Evolutionary conservation across 2,329 filamentous ascomycete species (phyloP), one percentile per base, ranked within the genome.

Genomic region (Paraphaeosphaeria minitans): DNA sequence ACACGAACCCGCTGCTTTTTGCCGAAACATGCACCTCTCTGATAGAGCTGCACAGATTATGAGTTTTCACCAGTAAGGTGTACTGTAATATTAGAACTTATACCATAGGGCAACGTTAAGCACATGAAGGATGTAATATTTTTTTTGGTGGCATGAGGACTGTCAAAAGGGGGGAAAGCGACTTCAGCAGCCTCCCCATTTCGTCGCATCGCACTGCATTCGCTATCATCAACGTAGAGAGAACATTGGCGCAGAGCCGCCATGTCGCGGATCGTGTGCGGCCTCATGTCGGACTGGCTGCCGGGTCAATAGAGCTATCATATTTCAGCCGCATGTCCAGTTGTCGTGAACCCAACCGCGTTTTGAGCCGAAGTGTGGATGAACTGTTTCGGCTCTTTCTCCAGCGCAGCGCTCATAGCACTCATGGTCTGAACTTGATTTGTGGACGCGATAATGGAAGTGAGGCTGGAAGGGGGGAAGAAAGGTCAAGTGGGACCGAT

Each of bases 11-110:
- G 55, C 27, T 52, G 46, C 46, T 31, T 63, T 60, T 51, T 60
- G 58, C 42, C 63, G 60, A 63, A 65, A 61, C 60, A 33, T 51
- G 48, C 31, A 21, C 13, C 31, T 41, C 47, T 42, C 48, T 46
- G 52, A 54, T 8, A n/a, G 37, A n/a, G n/a, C 2, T 7, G 2
- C 16, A 16, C n/a, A 8, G 7, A n/a, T n/a, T 39, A 16, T 8
- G 37, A 39, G 7, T 31, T 8, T 31, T 31, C 9, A 2, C 29
- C 29, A 29, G 27, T 29, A 29, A 29, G 8, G 27, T 4, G 4
- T 8, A 29, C 27, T 29, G 8, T 29, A 29, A 29, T 29, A 29
- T 29, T 29, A 29, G 8, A 29, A 29, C 4, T 29, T n/a, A n/a
- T n/a, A n/a, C n/a, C 27, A 8, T 29, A 29, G 4, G 8, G 27